Conservation (phyloP, 2,329 filamentous ascomycete species). For the Geosmithia putterillii region DNA sequence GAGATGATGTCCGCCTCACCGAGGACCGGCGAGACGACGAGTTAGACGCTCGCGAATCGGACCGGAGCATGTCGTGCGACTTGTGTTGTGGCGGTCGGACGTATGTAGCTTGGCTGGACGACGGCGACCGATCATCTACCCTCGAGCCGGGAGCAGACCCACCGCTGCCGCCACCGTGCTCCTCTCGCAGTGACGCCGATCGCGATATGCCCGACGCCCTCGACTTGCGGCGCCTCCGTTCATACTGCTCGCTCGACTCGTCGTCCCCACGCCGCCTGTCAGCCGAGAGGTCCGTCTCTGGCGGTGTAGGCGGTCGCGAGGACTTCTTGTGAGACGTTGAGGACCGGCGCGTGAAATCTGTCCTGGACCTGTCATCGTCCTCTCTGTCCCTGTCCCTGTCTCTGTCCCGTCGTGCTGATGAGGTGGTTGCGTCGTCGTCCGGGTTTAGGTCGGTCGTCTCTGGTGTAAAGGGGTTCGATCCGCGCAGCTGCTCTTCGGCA, state of each 20-base stretch:
- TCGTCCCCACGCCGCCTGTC: slow-evolving; percentile 17
- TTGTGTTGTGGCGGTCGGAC: slow-evolving; percentile 24
- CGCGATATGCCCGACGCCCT: slow-evolving; percentile 29
- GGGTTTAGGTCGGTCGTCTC: slow-evolving; percentile 52
- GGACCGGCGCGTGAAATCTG: slow-evolving; percentile 25
- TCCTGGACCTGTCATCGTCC: slow-evolving; percentile 26
- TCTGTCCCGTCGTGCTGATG: neutral
- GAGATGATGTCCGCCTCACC: slow-evolving; percentile 24
- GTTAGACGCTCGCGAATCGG: slow-evolving; percentile 19
- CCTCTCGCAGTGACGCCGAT: slow-evolving; percentile 32
- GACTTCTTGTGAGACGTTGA: slow-evolving; percentile 24
- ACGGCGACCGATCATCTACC: slow-evolving; percentile 39
- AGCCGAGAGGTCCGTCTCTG: slow-evolving; percentile 47
- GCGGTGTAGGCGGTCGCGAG: slow-evolving; percentile 46
- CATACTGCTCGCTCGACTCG: slow-evolving; percentile 3
- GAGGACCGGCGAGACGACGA: slow-evolving; percentile 16
- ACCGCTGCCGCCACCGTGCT: slow-evolving; percentile 14
- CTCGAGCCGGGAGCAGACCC: slow-evolving; percentile 11
- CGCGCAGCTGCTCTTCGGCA: slow-evolving; percentile 3
- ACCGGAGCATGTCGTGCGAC: slow-evolving; percentile 21
- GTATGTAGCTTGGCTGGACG: slow-evolving; percentile 46
- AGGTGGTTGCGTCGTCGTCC: slow-evolving; percentile 20
- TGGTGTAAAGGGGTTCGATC: slow-evolving; percentile 45
- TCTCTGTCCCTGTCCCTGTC: slow-evolving; percentile 3
- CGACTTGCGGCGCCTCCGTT: slow-evolving; percentile 21